phyloP scores from a whole-genome alignment of 345 rosid genomes.

The Ailanthus altissimus region DNA sequence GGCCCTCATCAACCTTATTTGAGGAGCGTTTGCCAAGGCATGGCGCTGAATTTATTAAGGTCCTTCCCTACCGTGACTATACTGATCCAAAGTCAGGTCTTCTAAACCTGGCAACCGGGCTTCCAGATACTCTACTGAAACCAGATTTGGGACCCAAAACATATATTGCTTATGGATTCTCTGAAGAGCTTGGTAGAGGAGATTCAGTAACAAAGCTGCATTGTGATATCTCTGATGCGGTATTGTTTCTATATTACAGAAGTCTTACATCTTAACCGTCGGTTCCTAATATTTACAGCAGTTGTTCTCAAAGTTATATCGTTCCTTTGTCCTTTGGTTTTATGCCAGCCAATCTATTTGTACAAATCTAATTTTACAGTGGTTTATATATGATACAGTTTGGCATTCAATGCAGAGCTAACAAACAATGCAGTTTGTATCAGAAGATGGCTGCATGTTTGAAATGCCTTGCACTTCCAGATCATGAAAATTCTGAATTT shows the following conservation, averaged over 20 bases:
- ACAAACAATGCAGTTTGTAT: neutral
- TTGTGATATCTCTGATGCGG: conserved; percentile 62
- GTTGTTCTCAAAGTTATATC: neutral
- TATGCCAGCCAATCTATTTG: neutral
- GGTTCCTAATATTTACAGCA: neutral
- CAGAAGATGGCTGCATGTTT: neutral
- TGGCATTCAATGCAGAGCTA: neutral
- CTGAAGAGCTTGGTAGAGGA: conserved; percentile 53
- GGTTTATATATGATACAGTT: neutral
- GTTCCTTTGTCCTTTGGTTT: neutral
- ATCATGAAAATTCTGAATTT: too few species aligned
- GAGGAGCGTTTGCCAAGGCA: conserved; percentile 60
- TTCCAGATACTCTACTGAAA: conserved; percentile 44
- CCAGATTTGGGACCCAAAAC: conserved; percentile 71
- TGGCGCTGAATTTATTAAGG: conserved; percentile 45
- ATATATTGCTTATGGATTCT: conserved; percentile 53
- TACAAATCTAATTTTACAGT: neutral
- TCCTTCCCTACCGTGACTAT: conserved; percentile 49
- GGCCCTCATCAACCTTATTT: conserved; percentile 55
- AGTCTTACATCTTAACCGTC: neutral
- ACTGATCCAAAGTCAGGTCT: conserved; percentile 54
- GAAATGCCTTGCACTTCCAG: too few species aligned
- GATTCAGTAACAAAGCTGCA: conserved; percentile 60
- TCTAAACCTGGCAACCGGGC: conserved; percentile 50
- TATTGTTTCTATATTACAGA: conserved; percentile 20